Base-by-base conservation (phyloP, 2,329 filamentous ascomycete species). In the Sporothrix brunneoviolacea region DNA sequence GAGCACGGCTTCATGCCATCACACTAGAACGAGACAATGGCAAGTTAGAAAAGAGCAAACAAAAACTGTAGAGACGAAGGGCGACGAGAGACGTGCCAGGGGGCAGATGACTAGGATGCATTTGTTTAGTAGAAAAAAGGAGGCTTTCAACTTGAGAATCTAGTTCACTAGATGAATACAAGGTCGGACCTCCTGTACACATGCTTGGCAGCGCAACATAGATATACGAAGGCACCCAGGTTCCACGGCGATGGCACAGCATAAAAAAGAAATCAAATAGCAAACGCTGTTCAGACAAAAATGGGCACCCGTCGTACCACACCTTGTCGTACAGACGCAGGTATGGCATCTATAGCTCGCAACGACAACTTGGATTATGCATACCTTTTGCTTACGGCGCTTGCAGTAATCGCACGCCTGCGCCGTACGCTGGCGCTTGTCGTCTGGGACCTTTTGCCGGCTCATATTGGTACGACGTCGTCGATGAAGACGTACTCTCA, bases 381-480 rank as follows among this genome's bases (percentile, higher is more conserved):
- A 70, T 61, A 81, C 82, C 72, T 84, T 85, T 67, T 84, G 81
- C 64, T 85, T 85, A 55, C 81, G 74, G 53, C 74, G 72, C 65
- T 82, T 84, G 68, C 82, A 85, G 55, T 71, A 77, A 56, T 82
- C 77, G 63, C 82, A 85, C 36, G 82, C 82, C 58, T 80, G 76
- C 22, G 77, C 77, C 46, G 76, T 84, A 58, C 82, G 76, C 65
- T 80, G 76, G 56, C 81, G 74, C 64, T 82, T 78, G 56, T 83
- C 77, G 57, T 74, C 71, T 28, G 75, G 70, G 53, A 82, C 75
- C 62, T 72, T 78, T 45, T 71, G 71, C 58, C 77, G 71, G 57
- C 74, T 75, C 79, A 79, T 64, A 24, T n/a, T 52, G 33, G 24
- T 16, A 42, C 12, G n/a, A n/a, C n/a, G n/a, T n/a, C n/a, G n/a